These are phyloP conservation scores for Cunninghamia lanceolata DNA, from an alignment of 75 land plant species.

Conservation along the genomic window DNA sequence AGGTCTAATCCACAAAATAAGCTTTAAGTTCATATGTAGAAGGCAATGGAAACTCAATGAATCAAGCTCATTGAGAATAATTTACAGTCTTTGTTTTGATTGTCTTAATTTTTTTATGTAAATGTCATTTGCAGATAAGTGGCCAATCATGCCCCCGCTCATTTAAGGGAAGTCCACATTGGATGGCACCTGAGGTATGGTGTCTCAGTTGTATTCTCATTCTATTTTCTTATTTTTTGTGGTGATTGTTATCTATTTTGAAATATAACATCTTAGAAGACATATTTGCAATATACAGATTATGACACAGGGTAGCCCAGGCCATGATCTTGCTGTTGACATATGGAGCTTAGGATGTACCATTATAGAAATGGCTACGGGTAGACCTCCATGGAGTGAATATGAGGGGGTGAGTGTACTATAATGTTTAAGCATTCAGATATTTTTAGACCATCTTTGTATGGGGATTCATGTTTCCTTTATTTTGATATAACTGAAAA, in stretches of 20 bases:
- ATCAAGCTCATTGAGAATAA: not conserved
- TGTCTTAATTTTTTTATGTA: not conserved
- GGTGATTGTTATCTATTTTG: not conserved
- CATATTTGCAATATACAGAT: slow-evolving; percentile 7
- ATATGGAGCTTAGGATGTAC: slow-evolving; percentile 38
- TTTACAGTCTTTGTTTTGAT: not conserved
- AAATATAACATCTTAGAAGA: not conserved
- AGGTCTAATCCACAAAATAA: not conserved
- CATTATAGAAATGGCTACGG: slow-evolving; percentile 28
- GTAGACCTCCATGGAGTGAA: slow-evolving; percentile 35
- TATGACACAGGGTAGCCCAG: slow-evolving; percentile 15
- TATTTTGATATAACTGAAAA: not conserved
- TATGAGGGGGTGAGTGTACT: slow-evolving; percentile 27
- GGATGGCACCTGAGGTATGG: slow-evolving; percentile 41
- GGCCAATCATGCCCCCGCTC: slow-evolving; percentile 15
- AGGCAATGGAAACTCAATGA: not conserved
- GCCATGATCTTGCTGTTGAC: slow-evolving; percentile 28
- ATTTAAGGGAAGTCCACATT: slow-evolving; percentile 30
- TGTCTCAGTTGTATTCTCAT: not conserved
- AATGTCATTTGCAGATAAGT: slow-evolving; percentile 14
- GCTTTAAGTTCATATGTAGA: not conserved
- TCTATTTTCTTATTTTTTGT: not conserved
- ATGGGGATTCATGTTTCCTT: not conserved
- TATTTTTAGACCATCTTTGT: not conserved
- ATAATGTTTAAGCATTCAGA: not conserved